Percentiles rank a stretch among this genome's conserved stretches.
Conservation (phyloP, 1,139 yeast genomes). For the Kodamaea suecica region DNA sequence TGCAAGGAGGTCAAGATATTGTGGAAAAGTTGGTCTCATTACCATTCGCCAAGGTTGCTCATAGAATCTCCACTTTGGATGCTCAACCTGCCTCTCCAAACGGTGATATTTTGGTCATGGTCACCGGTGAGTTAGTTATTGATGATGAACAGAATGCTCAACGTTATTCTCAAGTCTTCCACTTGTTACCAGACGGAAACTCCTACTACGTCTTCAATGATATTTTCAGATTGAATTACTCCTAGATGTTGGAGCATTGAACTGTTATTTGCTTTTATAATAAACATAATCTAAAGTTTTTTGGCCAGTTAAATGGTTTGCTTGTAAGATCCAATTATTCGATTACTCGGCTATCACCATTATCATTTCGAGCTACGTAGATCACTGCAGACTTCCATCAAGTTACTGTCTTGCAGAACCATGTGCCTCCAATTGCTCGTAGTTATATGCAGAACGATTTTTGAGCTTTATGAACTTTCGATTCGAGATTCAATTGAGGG, state of each 20-base stretch:
- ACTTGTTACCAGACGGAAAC: constrained; percentile 86
- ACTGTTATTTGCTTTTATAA: background rate
- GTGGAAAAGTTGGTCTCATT: constrained; percentile 84
- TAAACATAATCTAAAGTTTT: background rate
- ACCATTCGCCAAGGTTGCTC: constrained; percentile 90
- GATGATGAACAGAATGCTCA: constrained; percentile 96
- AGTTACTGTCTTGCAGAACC: too few relatives aligned
- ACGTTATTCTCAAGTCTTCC: constrained; percentile 96
- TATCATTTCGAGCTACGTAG: too few relatives aligned
- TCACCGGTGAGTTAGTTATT: constrained; percentile 88
- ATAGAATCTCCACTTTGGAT: constrained; percentile 89
- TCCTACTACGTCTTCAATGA: constrained; percentile 95
- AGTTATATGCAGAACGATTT: too few relatives aligned
- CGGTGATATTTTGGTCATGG: constrained; percentile 96
- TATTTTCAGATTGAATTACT: constrained; percentile 89
- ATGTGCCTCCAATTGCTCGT: too few relatives aligned
- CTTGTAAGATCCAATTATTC: too few relatives aligned
- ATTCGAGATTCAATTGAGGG: too few relatives aligned
- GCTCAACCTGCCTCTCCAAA: constrained; percentile 96
- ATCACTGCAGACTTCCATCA: too few relatives aligned
- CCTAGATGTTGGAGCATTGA: constrained; percentile 14
- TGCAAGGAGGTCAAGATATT: constrained; percentile 90
- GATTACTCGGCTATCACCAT: too few relatives aligned
- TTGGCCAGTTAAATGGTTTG: too few relatives aligned
- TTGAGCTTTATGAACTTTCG: too few relatives aligned